Evolutionary conservation across 495 filamentous ascomycete genomes (phyloP).

Genomic region (Staphylotrichum longicolle): DNA sequence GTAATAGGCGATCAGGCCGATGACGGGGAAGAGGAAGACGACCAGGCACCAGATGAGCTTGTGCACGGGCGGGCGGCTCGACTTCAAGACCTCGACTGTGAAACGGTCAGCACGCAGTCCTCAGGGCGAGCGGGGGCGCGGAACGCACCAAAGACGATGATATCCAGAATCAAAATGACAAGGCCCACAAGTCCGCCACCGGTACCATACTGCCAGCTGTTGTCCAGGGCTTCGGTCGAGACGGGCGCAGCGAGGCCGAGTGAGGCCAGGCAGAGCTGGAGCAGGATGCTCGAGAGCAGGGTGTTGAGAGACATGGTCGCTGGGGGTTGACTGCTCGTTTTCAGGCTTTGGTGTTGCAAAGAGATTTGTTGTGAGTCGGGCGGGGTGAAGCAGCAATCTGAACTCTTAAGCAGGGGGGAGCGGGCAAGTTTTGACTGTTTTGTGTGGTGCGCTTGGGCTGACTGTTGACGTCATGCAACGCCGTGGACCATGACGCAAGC

Average conservation of each 20-base stretch:
- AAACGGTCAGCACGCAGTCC: neutral
- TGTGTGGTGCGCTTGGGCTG: too few species aligned
- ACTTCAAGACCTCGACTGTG: slow-evolving; percentile 53
- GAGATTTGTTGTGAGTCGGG: neutral
- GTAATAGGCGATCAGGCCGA: slow-evolving; percentile 51
- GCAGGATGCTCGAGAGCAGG: slow-evolving; percentile 34
- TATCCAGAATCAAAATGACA: slow-evolving; percentile 49
- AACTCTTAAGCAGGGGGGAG: too few species aligned
- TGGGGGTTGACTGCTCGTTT: neutral
- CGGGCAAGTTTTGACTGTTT: too few species aligned
- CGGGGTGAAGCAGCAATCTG: too few species aligned
- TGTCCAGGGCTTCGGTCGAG: slow-evolving; percentile 17
- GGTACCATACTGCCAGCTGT: slow-evolving; percentile 45
- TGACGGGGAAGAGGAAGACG: slow-evolving; percentile 52
- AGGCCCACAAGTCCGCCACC: slow-evolving; percentile 50
- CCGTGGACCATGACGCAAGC: too few species aligned
- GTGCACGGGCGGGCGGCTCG: slow-evolving; percentile 43
- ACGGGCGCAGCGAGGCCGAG: slow-evolving; percentile 39
- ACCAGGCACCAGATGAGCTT: slow-evolving; percentile 52
- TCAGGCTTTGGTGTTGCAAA: neutral
- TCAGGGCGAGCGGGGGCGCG: neutral
- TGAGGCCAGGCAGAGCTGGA: slow-evolving; percentile 43
- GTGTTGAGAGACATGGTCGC: slow-evolving; percentile 1
- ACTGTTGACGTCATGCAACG: too few species aligned
- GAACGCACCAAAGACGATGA: slow-evolving; percentile 49